Conservation (phyloP, 1,284 basidiomycete species). For the Pisolithus thermaeus region DNA sequence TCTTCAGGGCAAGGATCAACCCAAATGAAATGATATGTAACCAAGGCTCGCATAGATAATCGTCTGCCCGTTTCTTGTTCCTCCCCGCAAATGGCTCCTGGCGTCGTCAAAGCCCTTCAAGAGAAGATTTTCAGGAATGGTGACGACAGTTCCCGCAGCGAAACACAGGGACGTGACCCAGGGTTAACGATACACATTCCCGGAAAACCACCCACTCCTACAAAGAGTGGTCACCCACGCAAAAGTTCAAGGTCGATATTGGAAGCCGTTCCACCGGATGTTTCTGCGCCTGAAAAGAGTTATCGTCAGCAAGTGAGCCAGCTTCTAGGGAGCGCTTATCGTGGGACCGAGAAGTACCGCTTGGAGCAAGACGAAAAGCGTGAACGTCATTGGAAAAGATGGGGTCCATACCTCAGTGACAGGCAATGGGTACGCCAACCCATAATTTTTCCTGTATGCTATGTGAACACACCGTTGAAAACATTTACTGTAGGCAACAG, state of each 20-base stretch:
- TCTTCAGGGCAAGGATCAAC: neutral
- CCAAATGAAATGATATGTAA: too few relatives aligned
- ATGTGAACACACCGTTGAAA: neutral
- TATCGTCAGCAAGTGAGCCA: slow-evolving; percentile 61
- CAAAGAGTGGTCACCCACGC: slow-evolving; percentile 32
- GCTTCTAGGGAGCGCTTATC: slow-evolving; percentile 53
- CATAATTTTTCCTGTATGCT: slow-evolving; percentile 3
- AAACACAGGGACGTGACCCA: slow-evolving; percentile 32
- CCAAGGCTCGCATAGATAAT: too few relatives aligned
- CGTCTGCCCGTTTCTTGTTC: neutral
- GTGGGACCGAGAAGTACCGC: slow-evolving; percentile 64
- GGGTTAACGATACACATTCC: slow-evolving; percentile 79
- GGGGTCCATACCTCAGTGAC: slow-evolving; percentile 97
- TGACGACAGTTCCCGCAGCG: slow-evolving; percentile 18
- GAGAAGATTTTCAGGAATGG: slow-evolving; percentile 67
- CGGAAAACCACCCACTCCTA: slow-evolving; percentile 34
- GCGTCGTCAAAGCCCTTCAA: slow-evolving; percentile 59
- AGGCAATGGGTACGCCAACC: slow-evolving; percentile 81
- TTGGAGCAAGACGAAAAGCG: slow-evolving; percentile 65
- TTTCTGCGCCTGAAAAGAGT: slow-evolving; percentile 20
- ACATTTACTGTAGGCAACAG: slow-evolving; percentile 66
- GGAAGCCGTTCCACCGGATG: slow-evolving; percentile 22
- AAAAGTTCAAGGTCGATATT: slow-evolving; percentile 41
- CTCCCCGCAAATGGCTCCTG: slow-evolving; percentile 30
- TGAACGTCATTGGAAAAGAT: slow-evolving; percentile 90